phyloP scores from a whole-genome alignment of 192 early-diverging fungal species.

The Podila minutissima region DNA sequence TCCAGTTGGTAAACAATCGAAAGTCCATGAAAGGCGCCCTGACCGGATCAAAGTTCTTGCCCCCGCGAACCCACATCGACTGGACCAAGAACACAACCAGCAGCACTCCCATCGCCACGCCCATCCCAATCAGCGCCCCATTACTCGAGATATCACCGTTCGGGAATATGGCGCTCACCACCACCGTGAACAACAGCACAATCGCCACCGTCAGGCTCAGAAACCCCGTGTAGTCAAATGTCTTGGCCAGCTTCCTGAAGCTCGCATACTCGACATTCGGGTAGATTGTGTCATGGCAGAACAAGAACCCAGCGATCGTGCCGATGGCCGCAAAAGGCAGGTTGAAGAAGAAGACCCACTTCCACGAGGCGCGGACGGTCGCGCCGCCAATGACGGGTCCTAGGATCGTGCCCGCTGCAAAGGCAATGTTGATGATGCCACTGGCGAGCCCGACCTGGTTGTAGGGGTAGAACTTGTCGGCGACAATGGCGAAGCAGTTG shows the following conservation, averaged over 20 bases:
- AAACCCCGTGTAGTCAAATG: conserved; percentile 15
- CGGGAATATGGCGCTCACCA: conserved; percentile 14
- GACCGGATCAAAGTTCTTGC: conserved; percentile 5
- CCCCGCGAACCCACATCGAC: conserved; percentile 5
- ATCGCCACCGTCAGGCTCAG: neutral
- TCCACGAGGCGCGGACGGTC: conserved; percentile 10
- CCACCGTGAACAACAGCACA: conserved; percentile 7
- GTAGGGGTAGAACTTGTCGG: conserved; percentile 18
- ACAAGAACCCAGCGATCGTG: conserved; percentile 7
- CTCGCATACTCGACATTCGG: conserved; percentile 9
- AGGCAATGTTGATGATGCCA: conserved; percentile 24
- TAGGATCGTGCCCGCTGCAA: conserved; percentile 13
- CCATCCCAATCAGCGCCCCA: conserved; percentile 13
- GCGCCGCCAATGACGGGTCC: conserved; percentile 23
- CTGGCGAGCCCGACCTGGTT: conserved; percentile 23
- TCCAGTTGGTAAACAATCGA: conserved; percentile 5
- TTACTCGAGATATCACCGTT: conserved; percentile 16
- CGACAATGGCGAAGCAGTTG: conserved; percentile 22
- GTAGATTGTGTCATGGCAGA: conserved; percentile 12
- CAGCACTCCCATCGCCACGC: conserved; percentile 5
- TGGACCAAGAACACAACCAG: conserved; percentile 15
- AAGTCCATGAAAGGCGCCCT: conserved; percentile 15
- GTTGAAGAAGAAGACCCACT: conserved; percentile 30
- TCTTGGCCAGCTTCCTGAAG: neutral
- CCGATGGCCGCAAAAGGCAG: conserved; percentile 13